Evolutionary conservation across 1,284 basidiomycete species (phyloP).

Genomic region (Inonotus obliquus): DNA sequence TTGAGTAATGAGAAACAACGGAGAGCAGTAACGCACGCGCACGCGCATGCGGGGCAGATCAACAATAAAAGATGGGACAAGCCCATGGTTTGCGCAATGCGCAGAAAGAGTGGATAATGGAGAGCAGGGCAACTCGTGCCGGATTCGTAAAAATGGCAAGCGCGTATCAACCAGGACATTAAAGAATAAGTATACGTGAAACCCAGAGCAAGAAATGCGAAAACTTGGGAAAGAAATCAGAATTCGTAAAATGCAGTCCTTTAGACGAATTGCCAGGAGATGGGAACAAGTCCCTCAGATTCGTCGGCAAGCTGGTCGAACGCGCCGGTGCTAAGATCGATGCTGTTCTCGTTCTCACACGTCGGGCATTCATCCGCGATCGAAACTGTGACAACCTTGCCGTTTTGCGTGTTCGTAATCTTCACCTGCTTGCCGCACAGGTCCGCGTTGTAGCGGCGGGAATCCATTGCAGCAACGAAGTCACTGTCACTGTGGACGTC

Average conservation of each 20-base stretch:
- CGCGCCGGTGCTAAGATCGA: conserved; percentile 78
- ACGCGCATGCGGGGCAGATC: background rate
- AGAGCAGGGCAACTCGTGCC: conserved; percentile 1
- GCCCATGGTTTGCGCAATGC: background rate
- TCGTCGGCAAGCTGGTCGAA: conserved; percentile 60
- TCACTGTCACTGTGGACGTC: conserved; percentile 58
- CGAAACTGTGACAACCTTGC: conserved; percentile 53
- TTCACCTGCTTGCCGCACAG: conserved; percentile 64
- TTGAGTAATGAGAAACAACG: background rate
- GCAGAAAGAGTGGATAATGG: background rate
- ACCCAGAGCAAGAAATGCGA: background rate
- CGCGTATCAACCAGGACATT: background rate
- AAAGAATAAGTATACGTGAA: background rate
- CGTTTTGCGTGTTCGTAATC: conserved; percentile 59
- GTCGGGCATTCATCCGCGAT: conserved; percentile 85
- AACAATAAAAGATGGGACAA: background rate
- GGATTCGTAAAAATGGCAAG: background rate
- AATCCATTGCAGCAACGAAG: conserved; percentile 65
- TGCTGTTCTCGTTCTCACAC: conserved; percentile 58
- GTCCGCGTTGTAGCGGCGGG: conserved; percentile 46
- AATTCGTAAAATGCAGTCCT: conserved; percentile 13
- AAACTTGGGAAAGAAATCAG: background rate
- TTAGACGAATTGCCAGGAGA: conserved; percentile 46
- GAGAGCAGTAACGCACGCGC: background rate
- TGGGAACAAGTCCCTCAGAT: conserved; percentile 54